Evolutionary conservation across 2,329 filamentous ascomycete species (phyloP).

Genomic region (Xylaria arbuscula): DNA sequence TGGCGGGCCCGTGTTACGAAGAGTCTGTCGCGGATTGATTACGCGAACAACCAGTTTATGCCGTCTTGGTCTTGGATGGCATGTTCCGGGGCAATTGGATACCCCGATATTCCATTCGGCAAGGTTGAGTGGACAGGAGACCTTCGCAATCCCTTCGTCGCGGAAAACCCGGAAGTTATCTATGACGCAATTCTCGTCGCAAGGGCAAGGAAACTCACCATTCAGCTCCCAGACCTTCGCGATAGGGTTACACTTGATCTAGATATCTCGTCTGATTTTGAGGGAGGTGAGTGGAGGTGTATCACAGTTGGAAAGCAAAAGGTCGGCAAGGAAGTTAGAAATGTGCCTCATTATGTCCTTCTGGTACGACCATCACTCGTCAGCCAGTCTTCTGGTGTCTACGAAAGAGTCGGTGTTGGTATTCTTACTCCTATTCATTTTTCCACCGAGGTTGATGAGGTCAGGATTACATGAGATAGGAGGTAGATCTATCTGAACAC

Average conservation of each 20-base stretch:
- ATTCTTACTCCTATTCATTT: background rate
- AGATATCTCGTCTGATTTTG: background rate
- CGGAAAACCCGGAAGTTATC: background rate
- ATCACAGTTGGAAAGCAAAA: slow-evolving; percentile 10
- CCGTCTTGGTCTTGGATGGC: slow-evolving; percentile 20
- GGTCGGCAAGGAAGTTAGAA: background rate
- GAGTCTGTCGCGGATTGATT: background rate
- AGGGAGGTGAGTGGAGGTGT: background rate
- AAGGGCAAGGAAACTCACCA: slow-evolving; percentile 2
- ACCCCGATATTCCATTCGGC: slow-evolving; percentile 16
- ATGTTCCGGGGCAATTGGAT: slow-evolving; percentile 11
- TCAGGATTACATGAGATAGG: slow-evolving; percentile 32
- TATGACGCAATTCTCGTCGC: background rate
- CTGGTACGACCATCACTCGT: slow-evolving; percentile 7
- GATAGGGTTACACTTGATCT: slow-evolving; percentile 1
- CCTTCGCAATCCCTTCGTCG: slow-evolving; percentile 1
- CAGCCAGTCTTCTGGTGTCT: background rate
- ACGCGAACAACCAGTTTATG: background rate
- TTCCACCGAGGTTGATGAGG: slow-evolving; percentile 9
- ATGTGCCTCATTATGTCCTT: background rate
- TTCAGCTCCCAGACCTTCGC: background rate
- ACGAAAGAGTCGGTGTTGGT: slow-evolving; percentile 11
- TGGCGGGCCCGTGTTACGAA: background rate
- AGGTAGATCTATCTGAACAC: background rate
- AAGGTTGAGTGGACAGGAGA: slow-evolving; percentile 12